A percentile compares a stretch with the other conserved stretches of the same genome.
phyloP scores from a whole-genome alignment of 306 rosid species.

The Rosa lucieae region DNA sequence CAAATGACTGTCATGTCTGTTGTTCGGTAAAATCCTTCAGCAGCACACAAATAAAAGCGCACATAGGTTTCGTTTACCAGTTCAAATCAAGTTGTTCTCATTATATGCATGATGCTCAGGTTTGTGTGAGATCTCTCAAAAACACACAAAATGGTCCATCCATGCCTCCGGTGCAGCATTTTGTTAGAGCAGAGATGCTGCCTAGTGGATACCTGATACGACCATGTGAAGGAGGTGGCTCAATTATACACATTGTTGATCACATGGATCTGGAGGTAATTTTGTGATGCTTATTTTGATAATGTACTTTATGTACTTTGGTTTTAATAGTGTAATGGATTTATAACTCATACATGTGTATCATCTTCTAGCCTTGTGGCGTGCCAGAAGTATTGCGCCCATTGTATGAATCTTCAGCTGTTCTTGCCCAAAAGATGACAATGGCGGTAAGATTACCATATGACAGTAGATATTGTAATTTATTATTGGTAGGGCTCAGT shows the following conservation, averaged over 20 bases:
- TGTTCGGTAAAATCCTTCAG: background rate
- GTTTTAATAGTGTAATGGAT: background rate
- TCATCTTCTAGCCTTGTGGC: slow-evolving; percentile 75
- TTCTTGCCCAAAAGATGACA: slow-evolving; percentile 90
- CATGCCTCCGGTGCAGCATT: slow-evolving; percentile 98
- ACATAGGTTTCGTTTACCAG: background rate
- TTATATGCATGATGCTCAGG: slow-evolving; percentile 36
- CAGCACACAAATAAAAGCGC: background rate
- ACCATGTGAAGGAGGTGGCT: slow-evolving; percentile 98
- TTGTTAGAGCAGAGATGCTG: slow-evolving; percentile 93
- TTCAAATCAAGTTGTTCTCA: slow-evolving; percentile 20
- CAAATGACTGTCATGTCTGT: background rate
- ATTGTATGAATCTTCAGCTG: slow-evolving; percentile 83
- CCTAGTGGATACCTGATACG: slow-evolving; percentile 92
- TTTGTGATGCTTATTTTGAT: background rate
- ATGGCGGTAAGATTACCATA: slow-evolving; percentile 70
- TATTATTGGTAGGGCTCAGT: background rate
- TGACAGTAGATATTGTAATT: background rate
- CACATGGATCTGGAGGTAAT: slow-evolving; percentile 90
- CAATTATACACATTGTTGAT: slow-evolving; percentile 94
- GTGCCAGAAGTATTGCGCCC: slow-evolving; percentile 97
- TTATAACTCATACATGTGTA: slow-evolving; percentile 16
- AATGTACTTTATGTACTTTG: background rate
- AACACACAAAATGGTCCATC: slow-evolving; percentile 94
- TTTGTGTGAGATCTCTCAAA: slow-evolving; percentile 92